Conservation (phyloP, 2,329 filamentous ascomycete species). For the Nothomitra cinnamomea region DNA sequence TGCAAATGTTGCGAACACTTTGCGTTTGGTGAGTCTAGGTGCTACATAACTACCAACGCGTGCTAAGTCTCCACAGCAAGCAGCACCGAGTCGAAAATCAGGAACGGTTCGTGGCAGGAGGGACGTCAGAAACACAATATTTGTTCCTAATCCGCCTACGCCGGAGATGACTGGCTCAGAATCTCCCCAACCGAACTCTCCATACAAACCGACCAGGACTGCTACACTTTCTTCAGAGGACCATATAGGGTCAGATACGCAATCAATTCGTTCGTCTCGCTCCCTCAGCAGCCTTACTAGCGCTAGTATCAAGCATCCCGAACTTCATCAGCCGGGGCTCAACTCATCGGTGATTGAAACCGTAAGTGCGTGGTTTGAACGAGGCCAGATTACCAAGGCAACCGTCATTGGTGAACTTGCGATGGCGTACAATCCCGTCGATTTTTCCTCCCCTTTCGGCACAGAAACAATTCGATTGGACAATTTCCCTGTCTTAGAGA, state of each 20-base stretch:
- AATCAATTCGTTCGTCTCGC: constrained; percentile 77
- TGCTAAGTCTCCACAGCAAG: constrained; percentile 28
- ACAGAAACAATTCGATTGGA: constrained; percentile 62
- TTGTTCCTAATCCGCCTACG: constrained; percentile 39
- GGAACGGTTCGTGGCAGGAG: constrained; percentile 75
- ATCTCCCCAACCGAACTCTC: constrained; percentile 14
- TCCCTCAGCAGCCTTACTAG: constrained; percentile 53
- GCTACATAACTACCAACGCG: constrained; percentile 6
- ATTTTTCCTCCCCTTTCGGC: constrained; percentile 25
- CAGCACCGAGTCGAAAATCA: constrained; percentile 47
- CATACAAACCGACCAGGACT: constrained; percentile 8
- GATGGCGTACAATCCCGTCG: constrained; percentile 55
- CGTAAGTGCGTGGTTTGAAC: constrained; percentile 69
- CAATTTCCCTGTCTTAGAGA: constrained; percentile 75
- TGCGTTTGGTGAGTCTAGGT: constrained; percentile 35
- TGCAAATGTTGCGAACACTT: constrained; percentile 56
- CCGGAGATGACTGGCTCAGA: constrained; percentile 22
- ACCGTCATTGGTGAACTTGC: constrained; percentile 80
- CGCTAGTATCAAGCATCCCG: constrained; percentile 57
- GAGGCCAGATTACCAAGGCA: constrained; percentile 51
- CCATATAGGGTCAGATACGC: constrained; percentile 51
- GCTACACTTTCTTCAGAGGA: constrained; percentile 8
- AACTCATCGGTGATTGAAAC: constrained; percentile 85
- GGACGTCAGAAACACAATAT: constrained; percentile 83
- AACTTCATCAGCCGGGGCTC: constrained; percentile 62